Evolutionary conservation across 371 early-diverging fungal genomes (phyloP), one percentile per base, ranked within the genome.

Genomic region (Blyttiomyces sp.): DNA sequence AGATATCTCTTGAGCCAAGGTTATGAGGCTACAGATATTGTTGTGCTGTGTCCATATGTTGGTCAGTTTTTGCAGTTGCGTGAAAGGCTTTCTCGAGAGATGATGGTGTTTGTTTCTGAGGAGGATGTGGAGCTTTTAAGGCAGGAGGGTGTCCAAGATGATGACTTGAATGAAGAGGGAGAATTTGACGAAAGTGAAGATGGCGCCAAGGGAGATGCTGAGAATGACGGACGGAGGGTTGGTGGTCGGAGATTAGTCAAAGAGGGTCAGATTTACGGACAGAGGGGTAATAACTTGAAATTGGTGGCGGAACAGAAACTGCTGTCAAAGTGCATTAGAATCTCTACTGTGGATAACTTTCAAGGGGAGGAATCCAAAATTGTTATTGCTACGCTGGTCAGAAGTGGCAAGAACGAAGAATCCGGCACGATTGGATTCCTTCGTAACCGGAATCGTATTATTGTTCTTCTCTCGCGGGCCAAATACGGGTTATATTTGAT

Each of bases 391-490:
- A 61, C 66, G 19, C 46, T 61, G 24, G 71, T 70, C 2, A 63
- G 71, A 1, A 60, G 33, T 35, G 48, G 43, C 3, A 26, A 11
- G 5, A 21, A n/a, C 2, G 35, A 36, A 3, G 42, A 35, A 4
- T 16, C 36, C 9, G 51, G 61, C 21, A 74, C 74, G 26, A 88
- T 89, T 66, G 93, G 93, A 32, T 93, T 93, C 73, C 68, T 90
- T 34, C 84, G 80, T 58, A 82, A 85, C 2, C 75, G 54, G 11
- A 86, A 90, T 63, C 84, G 90, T 63, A 79, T 88, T 6, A 89
- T 89, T 64, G 93, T 92, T 23, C 79, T 84, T 19, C 68, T 90
- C 13, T 89, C 90, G 5, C 79, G 92, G 44, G 88, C 89, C 13
- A 79, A 82, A 51, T 68, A 86, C 77, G 88, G 88, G 1, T 68